Percentiles rank a stretch among this genome's conserved stretches.
Evolutionary conservation across 495 filamentous ascomycete genomes (phyloP).

Genomic region (Aspergillus nanangensis): DNA sequence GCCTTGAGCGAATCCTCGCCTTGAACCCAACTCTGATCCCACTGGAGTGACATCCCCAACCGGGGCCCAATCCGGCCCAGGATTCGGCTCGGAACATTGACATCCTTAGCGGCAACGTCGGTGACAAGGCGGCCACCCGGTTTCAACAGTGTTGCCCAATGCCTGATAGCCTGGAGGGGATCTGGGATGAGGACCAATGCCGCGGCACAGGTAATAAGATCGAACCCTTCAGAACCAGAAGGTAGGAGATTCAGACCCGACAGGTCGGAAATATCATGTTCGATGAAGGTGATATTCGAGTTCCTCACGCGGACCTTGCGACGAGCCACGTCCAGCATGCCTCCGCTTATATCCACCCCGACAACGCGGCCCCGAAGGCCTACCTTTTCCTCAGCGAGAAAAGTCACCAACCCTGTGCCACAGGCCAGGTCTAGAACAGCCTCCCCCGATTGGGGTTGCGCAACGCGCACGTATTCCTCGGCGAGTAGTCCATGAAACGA

Average conservation of each 20-base stretch:
- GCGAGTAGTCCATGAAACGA: slow-evolving; percentile 10
- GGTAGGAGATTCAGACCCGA: slow-evolving; percentile 1
- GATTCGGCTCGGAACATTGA: slow-evolving; percentile 5
- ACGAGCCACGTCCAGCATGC: slow-evolving; percentile 30
- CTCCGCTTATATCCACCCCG: slow-evolving; percentile 37
- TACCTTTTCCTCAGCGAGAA: slow-evolving; percentile 25
- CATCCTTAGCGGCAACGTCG: slow-evolving; percentile 10
- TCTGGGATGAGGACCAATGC: slow-evolving; percentile 6
- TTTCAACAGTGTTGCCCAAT: slow-evolving; percentile 12
- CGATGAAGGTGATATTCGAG: slow-evolving; percentile 13
- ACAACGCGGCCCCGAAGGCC: slow-evolving; percentile 28
- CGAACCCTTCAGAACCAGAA: slow-evolving; percentile 4
- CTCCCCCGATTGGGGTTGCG: slow-evolving; percentile 20
- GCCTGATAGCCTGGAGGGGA: background rate
- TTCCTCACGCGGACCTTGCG: background rate
- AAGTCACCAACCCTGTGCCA: slow-evolving; percentile 37
- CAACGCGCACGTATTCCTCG: slow-evolving; percentile 15
- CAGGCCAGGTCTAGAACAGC: slow-evolving; percentile 40
- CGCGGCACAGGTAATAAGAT: slow-evolving; percentile 13
- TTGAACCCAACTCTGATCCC: slow-evolving; percentile 9
- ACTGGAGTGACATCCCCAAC: slow-evolving; percentile 3
- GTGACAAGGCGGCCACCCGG: slow-evolving; percentile 11
- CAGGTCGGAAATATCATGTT: slow-evolving; percentile 33
- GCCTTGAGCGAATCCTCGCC: background rate
- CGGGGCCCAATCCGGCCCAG: background rate